Conservation (phyloP, 2,329 filamentous ascomycete species). For the Purpureocillium takamizusanense region DNA sequence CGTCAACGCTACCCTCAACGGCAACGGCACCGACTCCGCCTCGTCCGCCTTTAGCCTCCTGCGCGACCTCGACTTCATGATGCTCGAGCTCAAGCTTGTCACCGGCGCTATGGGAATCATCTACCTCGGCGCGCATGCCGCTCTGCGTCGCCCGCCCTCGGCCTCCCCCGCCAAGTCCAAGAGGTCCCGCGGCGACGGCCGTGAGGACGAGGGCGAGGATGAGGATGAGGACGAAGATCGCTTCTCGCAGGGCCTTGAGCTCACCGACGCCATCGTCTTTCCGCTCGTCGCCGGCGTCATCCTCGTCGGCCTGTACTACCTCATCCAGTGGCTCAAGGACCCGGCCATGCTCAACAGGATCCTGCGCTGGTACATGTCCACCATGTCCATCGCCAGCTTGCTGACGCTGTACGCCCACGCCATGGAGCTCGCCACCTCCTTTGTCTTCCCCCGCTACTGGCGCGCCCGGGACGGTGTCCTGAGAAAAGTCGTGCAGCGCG, state of each 20-base stretch:
- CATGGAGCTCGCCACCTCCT: constrained; percentile 52
- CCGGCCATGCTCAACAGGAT: constrained; percentile 74
- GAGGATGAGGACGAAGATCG: constrained; percentile 33
- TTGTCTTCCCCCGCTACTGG: constrained; percentile 70
- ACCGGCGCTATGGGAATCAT: constrained; percentile 72
- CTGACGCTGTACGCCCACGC: constrained; percentile 65
- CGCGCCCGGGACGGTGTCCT: constrained; percentile 31
- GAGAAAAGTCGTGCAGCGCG: constrained; percentile 34
- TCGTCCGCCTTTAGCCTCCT: constrained; percentile 19
- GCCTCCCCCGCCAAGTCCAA: constrained; percentile 52
- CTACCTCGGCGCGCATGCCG: constrained; percentile 76
- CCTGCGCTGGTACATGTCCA: constrained; percentile 73
- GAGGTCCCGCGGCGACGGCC: constrained; percentile 19
- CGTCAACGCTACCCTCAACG: constrained; percentile 18
- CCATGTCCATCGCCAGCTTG: constrained; percentile 70
- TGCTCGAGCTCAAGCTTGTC: constrained; percentile 39
- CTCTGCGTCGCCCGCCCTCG: constrained; percentile 73
- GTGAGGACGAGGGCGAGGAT: constrained; percentile 38
- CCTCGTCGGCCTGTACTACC: constrained; percentile 70
- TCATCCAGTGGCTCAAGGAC: constrained; percentile 84
- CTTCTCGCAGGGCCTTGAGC: constrained; percentile 40
- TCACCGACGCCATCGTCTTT: constrained; percentile 76
- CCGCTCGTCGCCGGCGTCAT: constrained; percentile 67
- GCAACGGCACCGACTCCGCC: constrained; percentile 11
- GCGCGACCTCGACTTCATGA: constrained; percentile 29